Evolutionary conservation across 2,329 filamentous ascomycete genomes (phyloP).

Genomic region (Zalaria sp.): DNA sequence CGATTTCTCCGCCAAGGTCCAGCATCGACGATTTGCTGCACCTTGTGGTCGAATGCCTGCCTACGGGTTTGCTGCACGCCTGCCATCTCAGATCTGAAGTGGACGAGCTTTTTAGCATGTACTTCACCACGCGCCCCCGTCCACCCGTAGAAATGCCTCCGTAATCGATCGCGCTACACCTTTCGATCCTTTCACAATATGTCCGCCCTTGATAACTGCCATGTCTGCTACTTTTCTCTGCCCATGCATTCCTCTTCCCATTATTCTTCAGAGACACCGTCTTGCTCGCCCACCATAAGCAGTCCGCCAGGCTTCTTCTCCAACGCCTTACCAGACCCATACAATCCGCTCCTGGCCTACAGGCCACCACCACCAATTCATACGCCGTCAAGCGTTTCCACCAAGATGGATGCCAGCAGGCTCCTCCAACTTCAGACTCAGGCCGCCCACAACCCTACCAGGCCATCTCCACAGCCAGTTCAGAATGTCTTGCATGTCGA

Average conservation of each 20-base stretch:
- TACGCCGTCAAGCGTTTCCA: conserved; percentile 1
- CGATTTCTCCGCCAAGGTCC: too few species aligned
- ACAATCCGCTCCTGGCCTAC: conserved; percentile 12
- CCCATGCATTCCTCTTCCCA: background rate
- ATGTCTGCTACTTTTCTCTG: background rate
- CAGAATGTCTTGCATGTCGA: conserved; percentile 19
- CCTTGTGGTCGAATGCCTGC: too few species aligned
- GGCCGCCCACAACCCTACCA: conserved; percentile 12
- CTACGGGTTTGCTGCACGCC: too few species aligned
- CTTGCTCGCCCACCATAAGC: background rate
- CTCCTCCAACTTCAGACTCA: conserved; percentile 19
- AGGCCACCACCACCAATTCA: conserved; percentile 4
- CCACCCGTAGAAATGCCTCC: too few species aligned
- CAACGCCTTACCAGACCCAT: conserved; percentile 4
- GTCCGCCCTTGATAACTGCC: background rate
- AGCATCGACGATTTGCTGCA: too few species aligned
- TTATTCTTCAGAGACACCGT: background rate
- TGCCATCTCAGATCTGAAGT: too few species aligned
- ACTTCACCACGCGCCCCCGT: too few species aligned
- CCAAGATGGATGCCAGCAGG: conserved; percentile 10
- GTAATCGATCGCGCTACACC: background rate
- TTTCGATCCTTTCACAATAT: background rate
- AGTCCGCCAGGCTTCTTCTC: conserved; percentile 3
- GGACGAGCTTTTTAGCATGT: too few species aligned
- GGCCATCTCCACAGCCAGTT: conserved; percentile 17